Percentiles rank a stretch among this genome's conserved stretches.
phyloP scores from a whole-genome alignment of 148 eudicot species.

The Agrostemma githago region DNA sequence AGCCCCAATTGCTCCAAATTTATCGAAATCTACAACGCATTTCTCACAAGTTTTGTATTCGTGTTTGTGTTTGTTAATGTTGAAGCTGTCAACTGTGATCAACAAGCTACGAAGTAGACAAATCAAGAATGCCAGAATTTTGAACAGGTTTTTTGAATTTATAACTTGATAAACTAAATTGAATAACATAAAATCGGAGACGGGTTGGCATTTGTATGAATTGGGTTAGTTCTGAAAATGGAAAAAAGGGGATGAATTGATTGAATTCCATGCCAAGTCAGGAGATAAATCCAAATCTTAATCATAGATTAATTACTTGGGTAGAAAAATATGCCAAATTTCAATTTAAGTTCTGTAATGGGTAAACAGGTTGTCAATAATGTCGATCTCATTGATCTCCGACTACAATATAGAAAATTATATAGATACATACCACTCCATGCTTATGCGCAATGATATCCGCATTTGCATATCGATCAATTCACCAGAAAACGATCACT shows the following conservation, averaged over 20 bases:
- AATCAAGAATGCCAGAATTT: slow-evolving; percentile 44
- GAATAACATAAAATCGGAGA: slow-evolving; percentile 30
- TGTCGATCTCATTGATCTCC: too few species aligned
- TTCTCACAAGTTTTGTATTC: slow-evolving; percentile 23
- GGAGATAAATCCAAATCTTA: too few species aligned
- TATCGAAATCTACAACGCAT: slow-evolving; percentile 67
- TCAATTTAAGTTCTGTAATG: too few species aligned
- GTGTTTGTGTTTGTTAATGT: neutral
- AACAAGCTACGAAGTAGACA: slow-evolving; percentile 38
- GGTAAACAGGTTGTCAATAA: too few species aligned
- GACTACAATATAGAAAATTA: too few species aligned
- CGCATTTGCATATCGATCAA: too few species aligned
- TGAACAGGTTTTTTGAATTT: slow-evolving; percentile 18
- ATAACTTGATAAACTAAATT: slow-evolving; percentile 31
- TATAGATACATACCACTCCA: too few species aligned
- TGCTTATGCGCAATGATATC: too few species aligned
- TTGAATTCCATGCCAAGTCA: slow-evolving; percentile 4
- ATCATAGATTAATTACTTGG: too few species aligned
- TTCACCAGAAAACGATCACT: too few species aligned
- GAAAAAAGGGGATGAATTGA: neutral
- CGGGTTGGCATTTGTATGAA: slow-evolving; percentile 50
- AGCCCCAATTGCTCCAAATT: slow-evolving; percentile 87
- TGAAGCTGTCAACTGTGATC: slow-evolving; percentile 22
- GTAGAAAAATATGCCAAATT: too few species aligned
- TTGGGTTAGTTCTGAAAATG: slow-evolving; percentile 34